Percentiles rank a stretch among this genome's conserved stretches.
Evolutionary conservation across 768 basidiomycete species (phyloP).

Genomic region (Boletus barrowsii): DNA sequence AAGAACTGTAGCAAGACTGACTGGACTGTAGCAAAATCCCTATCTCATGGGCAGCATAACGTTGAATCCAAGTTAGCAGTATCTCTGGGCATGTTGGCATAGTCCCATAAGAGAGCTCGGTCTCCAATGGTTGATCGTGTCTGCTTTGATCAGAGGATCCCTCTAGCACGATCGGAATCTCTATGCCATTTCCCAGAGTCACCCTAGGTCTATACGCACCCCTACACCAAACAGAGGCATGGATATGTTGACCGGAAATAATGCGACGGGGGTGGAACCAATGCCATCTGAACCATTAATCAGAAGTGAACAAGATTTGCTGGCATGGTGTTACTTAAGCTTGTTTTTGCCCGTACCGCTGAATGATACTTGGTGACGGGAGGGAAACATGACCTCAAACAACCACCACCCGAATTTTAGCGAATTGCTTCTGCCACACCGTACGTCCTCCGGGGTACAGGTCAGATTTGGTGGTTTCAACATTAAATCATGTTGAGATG

Average conservation of each 20-base stretch:
- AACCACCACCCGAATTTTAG: not conserved
- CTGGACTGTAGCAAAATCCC: not conserved
- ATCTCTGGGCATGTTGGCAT: too few relatives aligned
- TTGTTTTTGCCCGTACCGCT: too few relatives aligned
- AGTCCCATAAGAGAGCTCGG: not conserved
- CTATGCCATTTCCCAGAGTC: not conserved
- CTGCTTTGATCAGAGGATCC: not conserved
- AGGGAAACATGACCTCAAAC: not conserved
- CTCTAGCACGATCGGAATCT: not conserved
- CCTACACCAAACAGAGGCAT: not conserved
- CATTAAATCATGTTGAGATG: not conserved
- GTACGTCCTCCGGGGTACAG: not conserved
- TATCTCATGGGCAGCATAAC: not conserved
- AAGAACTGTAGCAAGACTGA: not conserved
- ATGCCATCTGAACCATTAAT: not conserved
- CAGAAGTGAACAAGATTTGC: not conserved
- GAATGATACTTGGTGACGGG: not conserved
- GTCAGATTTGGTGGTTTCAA: not conserved
- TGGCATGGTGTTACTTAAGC: not conserved
- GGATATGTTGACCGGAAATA: not conserved
- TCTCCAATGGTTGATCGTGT: not conserved
- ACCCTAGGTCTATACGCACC: not conserved
- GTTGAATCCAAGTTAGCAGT: not conserved
- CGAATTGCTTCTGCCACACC: not conserved
- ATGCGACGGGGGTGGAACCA: not conserved